phyloP scores from a whole-genome alignment of 2,329 filamentous ascomycete genomes.

The Neonectria magnoliae region DNA sequence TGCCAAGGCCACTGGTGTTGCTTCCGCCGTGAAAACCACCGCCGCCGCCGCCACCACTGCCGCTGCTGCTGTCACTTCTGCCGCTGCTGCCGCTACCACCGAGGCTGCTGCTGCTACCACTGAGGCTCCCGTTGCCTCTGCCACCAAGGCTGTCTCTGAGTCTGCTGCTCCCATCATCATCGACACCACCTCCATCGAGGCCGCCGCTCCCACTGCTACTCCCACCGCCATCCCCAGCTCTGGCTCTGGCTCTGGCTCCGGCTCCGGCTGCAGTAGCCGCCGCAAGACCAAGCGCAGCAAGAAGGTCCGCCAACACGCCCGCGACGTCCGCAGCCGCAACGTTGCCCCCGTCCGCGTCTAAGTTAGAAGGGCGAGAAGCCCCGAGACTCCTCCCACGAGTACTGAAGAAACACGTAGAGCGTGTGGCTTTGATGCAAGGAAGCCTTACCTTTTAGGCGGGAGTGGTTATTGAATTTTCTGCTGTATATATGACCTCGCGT shows the following conservation, averaged over 20 bases:
- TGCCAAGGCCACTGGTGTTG: constrained; percentile 21
- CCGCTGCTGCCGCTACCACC: constrained; percentile 14
- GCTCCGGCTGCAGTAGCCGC: constrained; percentile 17
- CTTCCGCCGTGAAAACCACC: constrained; percentile 14
- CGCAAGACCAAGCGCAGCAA: constrained; percentile 38
- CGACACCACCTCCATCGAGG: constrained; percentile 25
- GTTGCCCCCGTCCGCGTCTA: neutral
- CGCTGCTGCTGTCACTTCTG: constrained; percentile 20
- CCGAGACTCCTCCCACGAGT: constrained; percentile 9
- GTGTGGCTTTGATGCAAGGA: constrained; percentile 33
- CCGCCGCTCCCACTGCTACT: constrained; percentile 23
- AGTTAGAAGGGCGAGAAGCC: neutral
- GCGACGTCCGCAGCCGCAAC: neutral
- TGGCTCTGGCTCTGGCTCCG: constrained; percentile 18
- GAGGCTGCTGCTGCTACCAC: constrained; percentile 12
- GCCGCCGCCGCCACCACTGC: constrained; percentile 1
- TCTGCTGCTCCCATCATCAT: neutral
- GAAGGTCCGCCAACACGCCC: constrained; percentile 34
- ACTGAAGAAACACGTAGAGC: constrained; percentile 27
- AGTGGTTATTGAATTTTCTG: constrained; percentile 40
- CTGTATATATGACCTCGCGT: constrained; percentile 42
- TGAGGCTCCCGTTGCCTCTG: constrained; percentile 3
- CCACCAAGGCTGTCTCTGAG: constrained; percentile 20
- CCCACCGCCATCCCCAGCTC: constrained; percentile 1
- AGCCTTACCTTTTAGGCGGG: constrained; percentile 20